Evolutionary conservation across 306 rosid genomes (phyloP).

Genomic region (Lathyrus sativus): DNA sequence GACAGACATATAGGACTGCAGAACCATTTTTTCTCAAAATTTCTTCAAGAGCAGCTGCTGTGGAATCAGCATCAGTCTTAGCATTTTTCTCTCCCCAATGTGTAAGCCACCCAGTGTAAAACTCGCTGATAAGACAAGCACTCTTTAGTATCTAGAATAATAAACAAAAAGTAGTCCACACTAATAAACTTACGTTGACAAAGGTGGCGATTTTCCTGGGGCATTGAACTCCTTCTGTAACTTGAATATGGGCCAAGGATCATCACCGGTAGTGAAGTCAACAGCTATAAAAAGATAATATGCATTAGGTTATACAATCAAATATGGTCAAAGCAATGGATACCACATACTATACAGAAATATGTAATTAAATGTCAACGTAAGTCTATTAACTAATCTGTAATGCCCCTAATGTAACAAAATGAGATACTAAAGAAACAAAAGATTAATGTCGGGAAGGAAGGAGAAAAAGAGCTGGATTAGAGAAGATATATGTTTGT

Average conservation of each 20-base stretch:
- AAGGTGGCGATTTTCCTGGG: conserved; percentile 92
- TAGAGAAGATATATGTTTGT: conserved; percentile 17
- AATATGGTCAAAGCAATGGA: conserved; percentile 22
- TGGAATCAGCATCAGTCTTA: conserved; percentile 64
- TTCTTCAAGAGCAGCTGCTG: conserved; percentile 69
- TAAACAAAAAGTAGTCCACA: conserved; percentile 36
- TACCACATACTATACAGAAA: conserved; percentile 8
- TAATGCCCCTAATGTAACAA: not conserved
- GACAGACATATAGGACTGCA: conserved; percentile 80
- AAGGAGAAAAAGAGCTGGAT: not conserved
- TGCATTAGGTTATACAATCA: conserved; percentile 28
- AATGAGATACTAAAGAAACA: not conserved
- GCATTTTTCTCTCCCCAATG: conserved; percentile 93
- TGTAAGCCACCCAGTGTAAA: conserved; percentile 97
- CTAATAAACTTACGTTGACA: conserved; percentile 71
- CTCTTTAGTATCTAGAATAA: conserved; percentile 38
- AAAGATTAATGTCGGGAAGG: not conserved
- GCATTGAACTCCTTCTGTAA: conserved; percentile 90
- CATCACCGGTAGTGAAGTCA: conserved; percentile 81
- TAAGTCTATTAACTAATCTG: not conserved
- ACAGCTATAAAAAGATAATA: conserved; percentile 63
- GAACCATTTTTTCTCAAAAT: conserved; percentile 84
- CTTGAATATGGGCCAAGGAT: conserved; percentile 89
- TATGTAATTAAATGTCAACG: not conserved
- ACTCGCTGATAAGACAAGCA: conserved; percentile 68